Conservation (phyloP, 768 basidiomycete genomes). For the Suillus plorans region DNA sequence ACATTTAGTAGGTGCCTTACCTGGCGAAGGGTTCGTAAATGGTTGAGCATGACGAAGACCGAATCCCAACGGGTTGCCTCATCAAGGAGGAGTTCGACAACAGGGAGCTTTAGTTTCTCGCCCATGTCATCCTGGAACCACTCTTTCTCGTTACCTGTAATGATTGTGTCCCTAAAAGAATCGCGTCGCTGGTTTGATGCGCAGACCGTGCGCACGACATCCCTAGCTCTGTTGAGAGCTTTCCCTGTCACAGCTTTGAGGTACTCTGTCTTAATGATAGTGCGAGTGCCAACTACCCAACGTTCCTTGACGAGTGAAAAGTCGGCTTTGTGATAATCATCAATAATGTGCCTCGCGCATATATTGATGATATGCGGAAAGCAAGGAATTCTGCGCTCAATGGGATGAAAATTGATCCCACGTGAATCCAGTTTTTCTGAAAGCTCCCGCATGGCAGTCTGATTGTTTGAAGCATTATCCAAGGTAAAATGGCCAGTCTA, state of each 20-base stretch:
- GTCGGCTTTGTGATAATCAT: neutral
- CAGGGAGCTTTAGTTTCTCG: neutral
- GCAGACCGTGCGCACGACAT: neutral
- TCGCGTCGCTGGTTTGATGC: neutral
- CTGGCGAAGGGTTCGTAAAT: neutral
- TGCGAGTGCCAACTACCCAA: neutral
- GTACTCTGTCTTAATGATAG: neutral
- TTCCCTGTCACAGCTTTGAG: neutral
- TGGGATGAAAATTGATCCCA: neutral
- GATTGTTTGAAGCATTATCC: neutral
- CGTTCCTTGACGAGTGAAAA: neutral
- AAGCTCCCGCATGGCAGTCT: neutral
- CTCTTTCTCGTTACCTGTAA: constrained; percentile 6
- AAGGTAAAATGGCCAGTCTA: neutral
- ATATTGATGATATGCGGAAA: neutral
- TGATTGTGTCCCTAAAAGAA: neutral
- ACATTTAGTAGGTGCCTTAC: neutral
- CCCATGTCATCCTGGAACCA: constrained; percentile 2
- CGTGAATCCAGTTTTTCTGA: neutral
- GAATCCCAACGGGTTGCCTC: constrained; percentile 40
- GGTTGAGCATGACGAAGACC: constrained; percentile 35
- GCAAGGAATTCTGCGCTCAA: neutral
- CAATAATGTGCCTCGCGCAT: neutral
- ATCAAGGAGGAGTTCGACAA: constrained; percentile 22
- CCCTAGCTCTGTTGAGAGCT: neutral